These are phyloP conservation scores for Xylaria sp. DNA, from an alignment of 2,329 filamentous ascomycete genomes.

Conservation along the genomic window DNA sequence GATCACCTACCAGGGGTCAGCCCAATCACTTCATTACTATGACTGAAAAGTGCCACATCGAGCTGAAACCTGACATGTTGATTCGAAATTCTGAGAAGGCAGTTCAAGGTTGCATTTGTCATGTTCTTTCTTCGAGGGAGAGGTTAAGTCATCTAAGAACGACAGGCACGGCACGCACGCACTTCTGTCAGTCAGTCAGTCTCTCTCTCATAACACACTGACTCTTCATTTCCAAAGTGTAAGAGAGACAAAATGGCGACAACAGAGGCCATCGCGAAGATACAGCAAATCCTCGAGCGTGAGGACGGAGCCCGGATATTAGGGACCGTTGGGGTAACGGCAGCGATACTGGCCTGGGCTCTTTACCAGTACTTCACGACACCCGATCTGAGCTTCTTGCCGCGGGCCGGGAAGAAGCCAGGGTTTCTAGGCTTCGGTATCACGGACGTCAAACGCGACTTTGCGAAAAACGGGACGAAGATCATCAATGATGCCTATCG, in stretches of 20 bases:
- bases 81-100: too few relatives aligned
- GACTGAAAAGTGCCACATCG: background rate
- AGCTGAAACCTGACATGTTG: background rate
- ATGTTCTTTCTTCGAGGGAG: too few relatives aligned
- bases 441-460: conserved; percentile 19
- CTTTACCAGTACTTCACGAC: conserved; percentile 14
- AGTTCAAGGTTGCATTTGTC: too few relatives aligned
- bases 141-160: too few relatives aligned
- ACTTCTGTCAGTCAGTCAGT: too few relatives aligned
- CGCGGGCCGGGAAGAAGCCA: conserved; percentile 18
- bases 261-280: conserved; percentile 3
- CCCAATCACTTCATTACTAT: conserved; percentile 18
- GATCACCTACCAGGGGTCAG: conserved; percentile 6
- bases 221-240: too few relatives aligned
- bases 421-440: conserved; percentile 15
- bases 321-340: conserved; percentile 13
- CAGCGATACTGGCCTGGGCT: conserved; percentile 11
- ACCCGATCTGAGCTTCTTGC: conserved; percentile 16
- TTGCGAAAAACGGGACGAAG: conserved; percentile 19
- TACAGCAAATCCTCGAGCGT: conserved; percentile 15
- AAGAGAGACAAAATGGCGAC: conserved; percentile 3
- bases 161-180: too few relatives aligned
- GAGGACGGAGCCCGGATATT: conserved; percentile 15
- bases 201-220: too few relatives aligned
- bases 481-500: conserved; percentile 19